Conservation (phyloP, 441 rosid species). For the Euphorbia corollata region DNA sequence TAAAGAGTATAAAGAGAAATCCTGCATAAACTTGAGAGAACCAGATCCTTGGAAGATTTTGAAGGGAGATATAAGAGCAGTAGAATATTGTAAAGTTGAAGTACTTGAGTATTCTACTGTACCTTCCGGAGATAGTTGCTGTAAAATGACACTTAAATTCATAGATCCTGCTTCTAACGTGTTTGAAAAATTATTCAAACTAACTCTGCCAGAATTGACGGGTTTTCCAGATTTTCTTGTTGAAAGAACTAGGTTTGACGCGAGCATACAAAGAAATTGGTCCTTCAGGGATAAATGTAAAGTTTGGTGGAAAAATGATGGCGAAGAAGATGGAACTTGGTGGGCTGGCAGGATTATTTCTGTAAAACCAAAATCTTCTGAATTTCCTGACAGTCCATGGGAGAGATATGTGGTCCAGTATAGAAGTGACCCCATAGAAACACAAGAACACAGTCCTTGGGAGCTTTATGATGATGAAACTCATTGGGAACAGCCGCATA, state of each 20-base stretch:
- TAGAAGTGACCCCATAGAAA: constrained; percentile 66
- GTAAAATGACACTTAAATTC: constrained; percentile 84
- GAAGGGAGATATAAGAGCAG: constrained; percentile 62
- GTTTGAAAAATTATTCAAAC: constrained; percentile 46
- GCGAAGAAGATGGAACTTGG: constrained; percentile 89
- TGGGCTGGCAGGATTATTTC: constrained; percentile 84
- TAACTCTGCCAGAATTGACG: constrained; percentile 78
- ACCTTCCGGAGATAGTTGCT: constrained; percentile 97
- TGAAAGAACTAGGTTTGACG: constrained; percentile 84
- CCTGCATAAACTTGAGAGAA: constrained; percentile 39
- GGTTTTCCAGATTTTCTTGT: constrained; percentile 93
- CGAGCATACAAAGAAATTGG: constrained; percentile 75
- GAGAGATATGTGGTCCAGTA: constrained; percentile 77
- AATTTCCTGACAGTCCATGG: constrained; percentile 95
- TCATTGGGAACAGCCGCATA: constrained; percentile 65
- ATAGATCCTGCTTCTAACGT: constrained; percentile 58
- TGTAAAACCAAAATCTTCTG: constrained; percentile 63
- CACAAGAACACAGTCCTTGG: constrained; percentile 94
- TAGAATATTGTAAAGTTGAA: constrained; percentile 79
- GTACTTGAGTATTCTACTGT: constrained; percentile 67
- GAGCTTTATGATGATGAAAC: constrained; percentile 83
- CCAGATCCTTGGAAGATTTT: constrained; percentile 62
- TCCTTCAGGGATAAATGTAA: constrained; percentile 81
- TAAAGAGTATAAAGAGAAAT: constrained; percentile 54
- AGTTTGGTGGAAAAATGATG: constrained; percentile 96